phyloP scores from a whole-genome alignment of 768 basidiomycete species.

The Hysterangium stoloniferum region DNA sequence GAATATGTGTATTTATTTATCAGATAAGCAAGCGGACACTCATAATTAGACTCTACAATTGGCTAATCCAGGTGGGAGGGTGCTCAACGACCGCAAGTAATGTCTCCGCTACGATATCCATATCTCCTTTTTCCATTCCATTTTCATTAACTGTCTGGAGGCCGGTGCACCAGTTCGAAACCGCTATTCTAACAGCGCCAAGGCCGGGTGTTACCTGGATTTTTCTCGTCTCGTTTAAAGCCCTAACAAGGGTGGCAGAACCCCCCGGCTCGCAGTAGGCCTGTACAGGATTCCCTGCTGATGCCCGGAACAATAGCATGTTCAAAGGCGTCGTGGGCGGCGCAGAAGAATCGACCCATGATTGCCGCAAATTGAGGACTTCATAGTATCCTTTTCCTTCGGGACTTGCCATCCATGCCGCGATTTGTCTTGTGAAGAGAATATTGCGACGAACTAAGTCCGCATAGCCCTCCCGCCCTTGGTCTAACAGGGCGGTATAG shows the following conservation, averaged over 20 bases:
- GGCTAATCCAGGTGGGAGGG: slow-evolving; percentile 7
- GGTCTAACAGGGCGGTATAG: slow-evolving; percentile 28
- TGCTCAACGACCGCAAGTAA: slow-evolving; percentile 18
- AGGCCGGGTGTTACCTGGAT: slow-evolving; percentile 27
- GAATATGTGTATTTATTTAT: too few relatives aligned
- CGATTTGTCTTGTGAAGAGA: slow-evolving; percentile 26
- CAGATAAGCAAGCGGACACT: too few relatives aligned
- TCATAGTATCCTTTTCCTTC: slow-evolving; percentile 16
- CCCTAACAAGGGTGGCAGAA: slow-evolving; percentile 17
- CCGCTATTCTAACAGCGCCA: slow-evolving; percentile 31
- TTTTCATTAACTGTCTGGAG: neutral
- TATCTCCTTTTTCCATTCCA: slow-evolving; percentile 16
- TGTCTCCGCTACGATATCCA: slow-evolving; percentile 19
- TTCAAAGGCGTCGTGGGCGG: slow-evolving; percentile 24
- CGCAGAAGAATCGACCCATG: neutral
- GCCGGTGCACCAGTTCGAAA: slow-evolving; percentile 28
- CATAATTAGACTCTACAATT: too few relatives aligned
- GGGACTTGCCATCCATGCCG: slow-evolving; percentile 20
- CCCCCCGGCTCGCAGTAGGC: neutral
- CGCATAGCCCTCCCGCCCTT: slow-evolving; percentile 31
- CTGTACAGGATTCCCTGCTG: slow-evolving; percentile 6
- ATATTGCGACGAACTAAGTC: slow-evolving; percentile 30
- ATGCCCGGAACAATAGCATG: slow-evolving; percentile 28
- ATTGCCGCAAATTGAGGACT: slow-evolving; percentile 19
- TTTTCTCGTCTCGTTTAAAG: slow-evolving; percentile 27